Evolutionary conservation across 768 basidiomycete genomes (phyloP).

Genomic region (Punctularia strigosozonata): DNA sequence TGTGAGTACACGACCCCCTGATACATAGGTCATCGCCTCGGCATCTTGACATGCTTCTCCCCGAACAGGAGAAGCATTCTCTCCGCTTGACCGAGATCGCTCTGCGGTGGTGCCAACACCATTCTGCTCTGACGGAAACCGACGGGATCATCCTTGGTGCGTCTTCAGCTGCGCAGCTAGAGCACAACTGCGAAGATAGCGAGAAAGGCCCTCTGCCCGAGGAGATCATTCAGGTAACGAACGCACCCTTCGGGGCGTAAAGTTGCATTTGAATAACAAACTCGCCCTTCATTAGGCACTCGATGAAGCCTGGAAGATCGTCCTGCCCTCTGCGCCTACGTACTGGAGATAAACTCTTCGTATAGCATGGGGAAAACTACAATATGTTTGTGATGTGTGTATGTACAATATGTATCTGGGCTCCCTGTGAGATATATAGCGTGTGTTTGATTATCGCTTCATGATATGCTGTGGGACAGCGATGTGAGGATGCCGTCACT

Average conservation of each 20-base stretch:
- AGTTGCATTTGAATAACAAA: no score
- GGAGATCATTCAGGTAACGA: no score
- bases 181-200: slow-evolving; percentile 31
- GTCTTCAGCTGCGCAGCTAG: slow-evolving; percentile 30
- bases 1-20: slow-evolving; percentile 17
- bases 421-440: no score
- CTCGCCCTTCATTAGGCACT: slow-evolving; percentile 37
- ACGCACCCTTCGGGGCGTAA: no score
- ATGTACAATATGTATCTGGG: no score
- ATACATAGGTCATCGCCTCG: neutral
- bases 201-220: slow-evolving; percentile 44
- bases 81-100: slow-evolving; percentile 43
- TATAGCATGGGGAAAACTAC: neutral
- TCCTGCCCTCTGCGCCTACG: slow-evolving; percentile 19
- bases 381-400: neutral
- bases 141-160: slow-evolving; percentile 42
- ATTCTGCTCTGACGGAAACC: slow-evolving; percentile 28
- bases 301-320: slow-evolving; percentile 35
- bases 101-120: slow-evolving; percentile 51
- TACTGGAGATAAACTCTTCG: slow-evolving; percentile 23
- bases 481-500: no score
- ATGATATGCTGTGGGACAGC: no score
- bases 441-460: no score
- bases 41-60: slow-evolving; percentile 1
- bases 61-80: slow-evolving; percentile 26